Base-by-base conservation (phyloP, 1,139 yeast genomes). In the Diutina catenulata region DNA sequence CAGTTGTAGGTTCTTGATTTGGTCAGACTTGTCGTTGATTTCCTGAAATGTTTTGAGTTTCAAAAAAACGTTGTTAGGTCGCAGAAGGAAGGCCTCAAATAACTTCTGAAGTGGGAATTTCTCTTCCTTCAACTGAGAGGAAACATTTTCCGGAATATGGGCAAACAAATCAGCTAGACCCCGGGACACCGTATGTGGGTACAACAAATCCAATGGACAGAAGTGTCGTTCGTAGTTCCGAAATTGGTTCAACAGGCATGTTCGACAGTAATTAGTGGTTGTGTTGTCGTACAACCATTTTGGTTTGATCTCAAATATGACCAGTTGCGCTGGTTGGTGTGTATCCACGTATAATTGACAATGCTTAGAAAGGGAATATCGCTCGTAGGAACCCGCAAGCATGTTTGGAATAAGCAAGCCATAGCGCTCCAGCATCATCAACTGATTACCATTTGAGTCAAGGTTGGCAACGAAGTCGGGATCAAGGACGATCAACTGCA, bases 271-370 rank as follows among this genome's bases (percentile, higher is more conserved):
- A 43, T 62, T 64, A 19, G 58, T 49, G 6, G 48, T n/a, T 4
- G n/a, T 44, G 42, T 66, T 65, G 43, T 65, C 69, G 47, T 67
- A 67, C 31, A 67, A 53, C 73, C 73, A 67, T 48, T 67, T 67
- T 5, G 73, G 73, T 43, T 67, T 67, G 44, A 67, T 52, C 45
- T 67, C 72, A 39, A 67, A 53, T 3, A 64, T 59, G 5, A 63
- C 58, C 18, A 63, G 55, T 38, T 50, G 37, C 10, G 16, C 11
- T 4, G 28, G 26, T 8, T 25, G n/a, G 10, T 19, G 11, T 5
- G 29, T 4, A 14, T 45, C 48, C 13, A 47, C 39, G 45, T 63
- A 63, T 23, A 67, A 44, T 37, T 55, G 63, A 44, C 68, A 63
- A 44, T 66, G 57, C 42, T 62, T 62, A 28, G 66, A 60, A 16